Evolutionary conservation across 2,329 filamentous ascomycete species (phyloP).

Genomic region (Cladophialophora psammophila): DNA sequence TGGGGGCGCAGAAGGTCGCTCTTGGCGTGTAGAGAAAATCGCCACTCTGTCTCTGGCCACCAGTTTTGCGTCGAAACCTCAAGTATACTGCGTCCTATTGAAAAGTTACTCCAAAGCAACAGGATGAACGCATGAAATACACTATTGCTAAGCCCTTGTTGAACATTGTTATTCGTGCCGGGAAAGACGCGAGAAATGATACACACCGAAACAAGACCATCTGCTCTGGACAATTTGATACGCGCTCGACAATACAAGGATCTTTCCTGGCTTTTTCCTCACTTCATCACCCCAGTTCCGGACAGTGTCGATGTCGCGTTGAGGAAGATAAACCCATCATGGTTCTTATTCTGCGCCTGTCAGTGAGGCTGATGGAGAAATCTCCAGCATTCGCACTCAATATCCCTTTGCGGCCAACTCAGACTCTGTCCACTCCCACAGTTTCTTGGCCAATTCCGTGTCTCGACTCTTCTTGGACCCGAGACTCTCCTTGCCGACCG

Average conservation of each 20-base stretch:
- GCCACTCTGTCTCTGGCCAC: no score
- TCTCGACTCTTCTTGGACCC: constrained; percentile 39
- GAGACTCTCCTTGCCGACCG: constrained; percentile 43
- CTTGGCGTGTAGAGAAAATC: no score
- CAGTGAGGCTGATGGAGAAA: neutral
- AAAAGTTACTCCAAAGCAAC: no score
- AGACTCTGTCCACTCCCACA: constrained; percentile 51
- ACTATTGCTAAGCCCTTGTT: no score
- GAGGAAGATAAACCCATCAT: neutral
- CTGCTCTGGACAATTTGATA: neutral
- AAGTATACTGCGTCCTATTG: no score
- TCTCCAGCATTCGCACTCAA: constrained; percentile 9
- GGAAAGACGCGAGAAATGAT: no score
- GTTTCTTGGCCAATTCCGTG: constrained; percentile 42
- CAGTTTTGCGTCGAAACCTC: no score
- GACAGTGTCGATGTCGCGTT: neutral
- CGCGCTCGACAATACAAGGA: neutral
- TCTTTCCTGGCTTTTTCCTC: neutral
- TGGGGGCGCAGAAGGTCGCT: no score
- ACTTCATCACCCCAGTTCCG: neutral
- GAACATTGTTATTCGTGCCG: no score
- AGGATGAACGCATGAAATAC: no score
- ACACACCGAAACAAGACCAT: no score
- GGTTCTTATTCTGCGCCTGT: neutral
- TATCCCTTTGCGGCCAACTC: constrained; percentile 31